A percentile compares a stretch with the other conserved stretches of the same genome.
These are phyloP conservation scores for Protomyces lactucae-debilis DNA, from an alignment of 1,139 yeast species.

Conservation along the genomic window DNA sequence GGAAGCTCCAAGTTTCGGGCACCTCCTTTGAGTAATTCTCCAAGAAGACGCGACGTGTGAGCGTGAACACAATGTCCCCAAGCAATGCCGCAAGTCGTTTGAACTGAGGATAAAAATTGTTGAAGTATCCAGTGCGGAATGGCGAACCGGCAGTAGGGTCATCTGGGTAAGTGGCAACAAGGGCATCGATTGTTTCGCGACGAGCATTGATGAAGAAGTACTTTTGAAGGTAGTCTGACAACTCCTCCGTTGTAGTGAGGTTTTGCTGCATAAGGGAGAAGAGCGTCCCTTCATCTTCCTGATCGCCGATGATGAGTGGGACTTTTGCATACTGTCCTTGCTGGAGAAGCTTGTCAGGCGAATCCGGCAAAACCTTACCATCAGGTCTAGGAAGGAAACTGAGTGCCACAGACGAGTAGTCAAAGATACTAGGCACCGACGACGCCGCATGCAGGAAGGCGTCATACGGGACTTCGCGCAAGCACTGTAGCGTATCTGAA, in stretches of 20 bases:
- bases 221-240: neutral
- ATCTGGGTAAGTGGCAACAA: neutral
- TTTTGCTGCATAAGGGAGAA: neutral
- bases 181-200: neutral
- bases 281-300: neutral
- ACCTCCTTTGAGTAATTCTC: neutral
- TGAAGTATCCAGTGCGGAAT: neutral
- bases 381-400: neutral
- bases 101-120: neutral
- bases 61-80: neutral
- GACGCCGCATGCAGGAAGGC: neutral
- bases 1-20: neutral
- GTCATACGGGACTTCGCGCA: neutral
- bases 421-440: constrained; percentile 1
- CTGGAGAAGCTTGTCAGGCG: neutral
- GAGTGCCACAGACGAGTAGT: neutral
- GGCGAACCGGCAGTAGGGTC: neutral
- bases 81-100: constrained; percentile 1
- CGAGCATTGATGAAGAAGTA: neutral
- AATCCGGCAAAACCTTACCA: neutral
- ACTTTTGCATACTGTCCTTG: neutral
- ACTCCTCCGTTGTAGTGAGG: neutral
- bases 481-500: neutral
- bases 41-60: neutral
- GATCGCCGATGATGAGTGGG: constrained; percentile 1